phyloP scores from a whole-genome alignment of 164 flowering plant genomes.

The Umbellularia californica region DNA sequence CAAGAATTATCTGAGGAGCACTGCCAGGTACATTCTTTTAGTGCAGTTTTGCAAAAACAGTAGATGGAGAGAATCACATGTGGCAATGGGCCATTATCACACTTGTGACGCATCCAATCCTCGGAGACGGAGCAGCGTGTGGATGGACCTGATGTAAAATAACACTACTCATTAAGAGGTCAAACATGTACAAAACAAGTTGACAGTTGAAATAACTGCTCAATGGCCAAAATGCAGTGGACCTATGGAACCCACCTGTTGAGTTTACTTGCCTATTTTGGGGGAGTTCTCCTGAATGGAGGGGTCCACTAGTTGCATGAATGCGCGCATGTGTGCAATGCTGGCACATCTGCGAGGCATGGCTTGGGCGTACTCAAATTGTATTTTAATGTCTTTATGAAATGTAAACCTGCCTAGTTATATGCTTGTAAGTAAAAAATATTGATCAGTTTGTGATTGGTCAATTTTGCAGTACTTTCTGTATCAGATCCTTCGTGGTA shows the following conservation, averaged over 20 bases:
- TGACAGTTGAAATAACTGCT: not conserved
- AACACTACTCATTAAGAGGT: no score
- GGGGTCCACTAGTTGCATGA: not conserved
- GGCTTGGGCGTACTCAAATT: not conserved
- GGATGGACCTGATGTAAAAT: no score
- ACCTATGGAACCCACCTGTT: not conserved
- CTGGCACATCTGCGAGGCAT: not conserved
- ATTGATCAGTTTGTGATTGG: not conserved
- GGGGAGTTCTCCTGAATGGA: not conserved
- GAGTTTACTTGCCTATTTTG: not conserved
- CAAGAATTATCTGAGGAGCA: conserved; percentile 91
- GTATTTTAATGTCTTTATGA: no score
- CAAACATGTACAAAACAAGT: no score
- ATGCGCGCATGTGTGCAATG: not conserved
- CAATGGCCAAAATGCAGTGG: not conserved
- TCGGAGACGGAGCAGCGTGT: not conserved
- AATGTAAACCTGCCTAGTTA: not conserved
- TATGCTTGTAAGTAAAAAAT: not conserved
- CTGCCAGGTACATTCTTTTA: conserved; percentile 54
- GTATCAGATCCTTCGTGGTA: conserved; percentile 88
- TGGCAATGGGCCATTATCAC: not conserved
- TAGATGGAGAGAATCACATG: not conserved
- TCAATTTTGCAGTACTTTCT: conserved; percentile 73
- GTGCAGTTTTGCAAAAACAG: not conserved
- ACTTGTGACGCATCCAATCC: not conserved